Base-by-base conservation (phyloP, 352 stramenopile genomes). In the Lagenidium giganteum region DNA sequence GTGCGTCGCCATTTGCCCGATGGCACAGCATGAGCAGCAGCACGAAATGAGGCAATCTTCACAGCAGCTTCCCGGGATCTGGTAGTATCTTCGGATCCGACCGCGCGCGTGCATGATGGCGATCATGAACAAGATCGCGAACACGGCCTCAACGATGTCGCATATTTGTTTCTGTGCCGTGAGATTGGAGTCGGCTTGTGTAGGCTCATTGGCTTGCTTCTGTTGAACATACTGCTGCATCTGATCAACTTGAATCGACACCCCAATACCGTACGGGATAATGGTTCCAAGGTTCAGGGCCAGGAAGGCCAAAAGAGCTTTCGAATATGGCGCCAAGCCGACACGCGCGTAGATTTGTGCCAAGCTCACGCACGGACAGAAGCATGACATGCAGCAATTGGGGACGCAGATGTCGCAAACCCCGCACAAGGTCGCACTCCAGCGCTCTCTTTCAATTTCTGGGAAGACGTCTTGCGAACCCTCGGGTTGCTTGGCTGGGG, bases 1-100 rank as follows among this genome's bases (percentile, higher is more conserved):
- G 24, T 51, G 44, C 17, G 44, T 52, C 25, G 44, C 44, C 25
- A 52, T 42, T 25, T 52, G 44, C 2, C 55, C 60, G 29, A 66
- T 56, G 20, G 47, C 42, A 23, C 60, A 70, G 34, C 45, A 63
- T 16, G 42, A 41, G 27, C 60, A 70, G n/a, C 35, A 53, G 43
- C 24, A 63, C 4, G 49, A 36, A 3, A 33, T 8, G 17, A 42
- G 27, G 8, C 5, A 20, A 29, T 70, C 55, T 8, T 5, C 13
- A 12, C 27, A 59, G 16, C 14, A 9, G 24, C 34, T 45, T 5
- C 57, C 57, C 20, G 52, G 52, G 34, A 67, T 59, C 31, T 54
- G 14, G 32, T 47, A 67, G 42, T 48, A 43, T 11, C 30, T n/a
- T 29, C 57, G 52, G 8, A 53, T 46, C 18, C 20, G 30, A 5